phyloP scores from a whole-genome alignment of 2,329 filamentous ascomycete genomes.

The Hypoxylon sp. region DNA sequence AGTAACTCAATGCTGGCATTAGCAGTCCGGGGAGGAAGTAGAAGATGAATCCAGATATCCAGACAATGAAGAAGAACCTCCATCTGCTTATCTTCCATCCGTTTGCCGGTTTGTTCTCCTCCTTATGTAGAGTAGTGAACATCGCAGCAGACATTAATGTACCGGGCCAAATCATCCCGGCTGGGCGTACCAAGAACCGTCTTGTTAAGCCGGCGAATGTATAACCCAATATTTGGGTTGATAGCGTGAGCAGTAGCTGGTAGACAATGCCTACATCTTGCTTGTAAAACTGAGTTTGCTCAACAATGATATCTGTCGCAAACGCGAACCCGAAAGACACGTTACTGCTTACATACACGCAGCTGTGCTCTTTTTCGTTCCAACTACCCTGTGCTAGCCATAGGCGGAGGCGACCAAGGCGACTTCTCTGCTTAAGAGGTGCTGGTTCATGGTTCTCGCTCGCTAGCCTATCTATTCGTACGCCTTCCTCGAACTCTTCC shows the following conservation, averaged over 20 bases:
- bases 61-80: conserved; percentile 86
- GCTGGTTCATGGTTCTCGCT: conserved; percentile 31
- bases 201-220: conserved; percentile 87
- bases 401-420: conserved; percentile 67
- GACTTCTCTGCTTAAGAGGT: conserved; percentile 50
- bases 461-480: conserved; percentile 42
- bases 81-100: conserved; percentile 87
- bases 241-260: conserved; percentile 85
- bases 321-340: conserved; percentile 92
- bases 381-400: conserved; percentile 86
- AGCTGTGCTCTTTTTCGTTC: conserved; percentile 92
- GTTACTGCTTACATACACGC: conserved; percentile 91
- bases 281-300: conserved; percentile 90
- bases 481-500: conserved; percentile 72
- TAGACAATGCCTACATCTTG: conserved; percentile 83
- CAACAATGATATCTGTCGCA: conserved; percentile 90
- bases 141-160: conserved; percentile 91
- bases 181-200: conserved; percentile 85
- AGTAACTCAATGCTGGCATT: conserved; percentile 88
- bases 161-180: conserved; percentile 92
- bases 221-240: conserved; percentile 89
- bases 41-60: conserved; percentile 79
- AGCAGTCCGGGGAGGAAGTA: conserved; percentile 89
- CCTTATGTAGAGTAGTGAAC: conserved; percentile 88
- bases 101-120: conserved; percentile 84